Conservation (phyloP, 208 protist species). For the Crithidia bombi region DNA sequence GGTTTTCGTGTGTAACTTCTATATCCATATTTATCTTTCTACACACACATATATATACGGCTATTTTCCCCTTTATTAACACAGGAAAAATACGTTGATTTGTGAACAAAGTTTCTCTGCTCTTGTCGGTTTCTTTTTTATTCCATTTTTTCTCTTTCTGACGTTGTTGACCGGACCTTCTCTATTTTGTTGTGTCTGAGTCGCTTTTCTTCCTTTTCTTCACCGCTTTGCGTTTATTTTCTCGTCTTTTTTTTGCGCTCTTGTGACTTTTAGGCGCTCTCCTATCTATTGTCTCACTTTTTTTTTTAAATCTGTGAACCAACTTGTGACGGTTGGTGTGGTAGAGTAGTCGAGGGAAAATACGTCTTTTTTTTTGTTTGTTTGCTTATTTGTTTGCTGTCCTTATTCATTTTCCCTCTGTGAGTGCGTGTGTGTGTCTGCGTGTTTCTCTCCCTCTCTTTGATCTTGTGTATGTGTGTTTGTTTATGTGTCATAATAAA, state of each 20-base stretch:
- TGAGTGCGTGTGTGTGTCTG: no score
- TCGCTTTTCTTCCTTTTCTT: conserved; percentile 13
- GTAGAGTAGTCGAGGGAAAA: not conserved
- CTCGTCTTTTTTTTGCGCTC: conserved; percentile 21
- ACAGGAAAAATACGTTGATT: not conserved
- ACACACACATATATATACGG: no score
- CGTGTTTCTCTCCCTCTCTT: no score
- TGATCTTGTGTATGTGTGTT: no score
- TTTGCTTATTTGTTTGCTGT: not conserved
- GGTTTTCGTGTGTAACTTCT: no score
- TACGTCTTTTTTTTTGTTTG: not conserved
- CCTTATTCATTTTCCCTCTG: not conserved
- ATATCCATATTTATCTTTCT: no score
- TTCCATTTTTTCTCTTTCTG: conserved; percentile 16
- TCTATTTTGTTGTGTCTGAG: conserved; percentile 1
- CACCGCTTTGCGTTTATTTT: not conserved
- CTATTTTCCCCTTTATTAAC: no score
- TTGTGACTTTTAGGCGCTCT: no score
- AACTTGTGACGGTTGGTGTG: no score
- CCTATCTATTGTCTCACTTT: conserved; percentile 3
- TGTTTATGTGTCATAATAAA: no score
- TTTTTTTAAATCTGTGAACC: no score
- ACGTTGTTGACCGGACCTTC: conserved; percentile 19
- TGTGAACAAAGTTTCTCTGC: not conserved
- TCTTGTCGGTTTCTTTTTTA: not conserved